phyloP scores from a whole-genome alignment of 495 filamentous ascomycete species.

The Margaritispora aquatica region DNA sequence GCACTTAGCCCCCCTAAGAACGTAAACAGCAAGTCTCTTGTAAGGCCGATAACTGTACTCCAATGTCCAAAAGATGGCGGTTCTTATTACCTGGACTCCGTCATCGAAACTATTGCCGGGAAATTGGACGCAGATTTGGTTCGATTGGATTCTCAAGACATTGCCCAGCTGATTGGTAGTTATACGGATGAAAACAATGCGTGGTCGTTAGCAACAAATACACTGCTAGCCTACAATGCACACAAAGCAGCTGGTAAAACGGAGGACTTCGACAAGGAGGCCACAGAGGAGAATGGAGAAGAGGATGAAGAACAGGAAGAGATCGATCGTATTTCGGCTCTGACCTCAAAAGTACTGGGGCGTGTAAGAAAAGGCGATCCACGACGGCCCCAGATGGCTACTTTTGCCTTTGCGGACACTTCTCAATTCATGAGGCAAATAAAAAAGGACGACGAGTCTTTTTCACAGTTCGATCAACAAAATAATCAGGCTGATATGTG shows the following conservation, averaged over 20 bases:
- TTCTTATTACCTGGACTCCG: constrained; percentile 46
- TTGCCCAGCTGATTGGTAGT: constrained; percentile 70
- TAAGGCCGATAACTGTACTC: constrained; percentile 35
- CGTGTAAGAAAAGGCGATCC: not conserved
- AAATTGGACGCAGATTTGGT: constrained; percentile 68
- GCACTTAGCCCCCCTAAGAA: constrained; percentile 16
- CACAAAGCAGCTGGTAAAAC: constrained; percentile 20
- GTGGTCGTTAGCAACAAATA: constrained; percentile 37
- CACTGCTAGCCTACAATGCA: constrained; percentile 57
- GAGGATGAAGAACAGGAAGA: constrained; percentile 6
- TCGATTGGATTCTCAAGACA: constrained; percentile 67
- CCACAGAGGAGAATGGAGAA: constrained; percentile 19
- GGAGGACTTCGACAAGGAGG: constrained; percentile 28
- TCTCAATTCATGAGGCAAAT: not conserved
- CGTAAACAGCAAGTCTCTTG: not conserved
- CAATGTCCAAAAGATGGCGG: constrained; percentile 57
- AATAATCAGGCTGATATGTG: constrained; percentile 14
- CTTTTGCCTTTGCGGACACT: not conserved
- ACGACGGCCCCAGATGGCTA: not conserved
- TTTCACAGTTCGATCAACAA: not conserved
- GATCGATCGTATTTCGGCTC: not conserved
- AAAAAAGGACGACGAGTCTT: not conserved
- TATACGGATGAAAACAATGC: constrained; percentile 59
- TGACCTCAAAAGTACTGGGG: not conserved
- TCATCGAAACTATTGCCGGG: constrained; percentile 53